Base-by-base conservation (phyloP, 1,284 basidiomycete species). In the Inonotus obliquus region DNA sequence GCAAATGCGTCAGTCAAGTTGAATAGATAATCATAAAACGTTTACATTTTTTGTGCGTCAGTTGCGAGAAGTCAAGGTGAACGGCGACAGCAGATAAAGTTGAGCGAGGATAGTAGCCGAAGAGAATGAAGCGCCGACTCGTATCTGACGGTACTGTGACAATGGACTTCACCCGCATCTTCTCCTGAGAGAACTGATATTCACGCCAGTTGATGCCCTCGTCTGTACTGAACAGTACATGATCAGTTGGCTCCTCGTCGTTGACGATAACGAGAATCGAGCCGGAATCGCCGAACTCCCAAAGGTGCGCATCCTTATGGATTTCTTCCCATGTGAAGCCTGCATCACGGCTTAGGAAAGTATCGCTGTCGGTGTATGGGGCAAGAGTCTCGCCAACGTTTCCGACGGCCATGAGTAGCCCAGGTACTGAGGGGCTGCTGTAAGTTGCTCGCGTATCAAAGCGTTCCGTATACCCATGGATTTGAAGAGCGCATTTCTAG, bases 261-360 rank as follows among this genome's bases (percentile, higher is more conserved):
- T 98, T 97, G 59, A 87, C 94, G 75, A 99, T 89, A 65, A 99
- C 79, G 39, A 99, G 81, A 63, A 99, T 82, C 0, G 94, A 94
- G 7, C 97, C 96, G 1, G 94, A 96, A 75, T 99, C 97, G 39
- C 96, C 96, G 70, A 95, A 98, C 71, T 97, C 95, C 94, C 95
- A 99, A 57, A 97, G 81, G 72, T 98, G 92, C 0, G 97, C 96
- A 68, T 97, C 96, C 73, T 99, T 99, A 78, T 95, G 94, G 2
- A 99, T 91, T 76, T 99, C 96, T 71, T 97, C 87, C 96, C 96
- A 99, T 0, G 92, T 94, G 75, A 98, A 98, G 6, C 96, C 97
- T 4, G 89, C 97, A 69, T 99, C 94, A 2, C 96, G 91, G 51
- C 92, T 95, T 44, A 99, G 81, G 86, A 98, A 99, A 0, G 95